phyloP scores from a whole-genome alignment of 164 flowering plant genomes.

The Dillenia suffruticosa region DNA sequence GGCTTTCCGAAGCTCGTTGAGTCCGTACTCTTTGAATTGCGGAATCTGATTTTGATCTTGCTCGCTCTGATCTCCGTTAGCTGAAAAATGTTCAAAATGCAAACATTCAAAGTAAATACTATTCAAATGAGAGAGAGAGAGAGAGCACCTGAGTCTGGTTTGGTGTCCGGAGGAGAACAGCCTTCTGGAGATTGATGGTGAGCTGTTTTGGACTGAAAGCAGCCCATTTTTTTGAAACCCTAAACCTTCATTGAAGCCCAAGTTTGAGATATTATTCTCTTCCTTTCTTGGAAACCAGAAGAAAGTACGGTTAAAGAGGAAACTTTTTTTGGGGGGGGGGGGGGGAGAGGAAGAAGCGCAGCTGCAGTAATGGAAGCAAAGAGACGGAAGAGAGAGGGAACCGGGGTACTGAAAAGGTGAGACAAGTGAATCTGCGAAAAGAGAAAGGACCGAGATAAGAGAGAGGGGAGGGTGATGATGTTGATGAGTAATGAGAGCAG shows the following conservation, averaged over 20 bases:
- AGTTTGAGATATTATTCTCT: too few species aligned
- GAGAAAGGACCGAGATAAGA: background rate
- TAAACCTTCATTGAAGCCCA: constrained; percentile 7
- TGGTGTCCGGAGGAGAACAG: constrained; percentile 34
- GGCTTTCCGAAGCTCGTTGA: constrained; percentile 54
- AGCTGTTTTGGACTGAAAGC: constrained; percentile 71
- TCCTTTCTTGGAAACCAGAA: too few species aligned
- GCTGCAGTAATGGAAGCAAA: background rate
- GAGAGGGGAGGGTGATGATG: background rate
- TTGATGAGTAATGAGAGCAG: background rate
- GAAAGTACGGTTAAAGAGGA: too few species aligned
- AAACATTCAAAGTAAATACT: background rate
- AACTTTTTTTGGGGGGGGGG: background rate
- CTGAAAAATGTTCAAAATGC: constrained; percentile 8
- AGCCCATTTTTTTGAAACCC: constrained; percentile 48
- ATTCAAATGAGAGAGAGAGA: background rate
- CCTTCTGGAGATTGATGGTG: constrained; percentile 65
- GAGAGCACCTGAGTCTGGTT: constrained; percentile 43
- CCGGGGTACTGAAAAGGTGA: background rate
- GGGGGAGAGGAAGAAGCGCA: background rate
- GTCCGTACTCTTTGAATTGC: constrained; percentile 50
- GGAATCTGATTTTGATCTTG: constrained; percentile 44
- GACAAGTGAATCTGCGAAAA: background rate
- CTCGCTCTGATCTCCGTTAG: constrained; percentile 35
- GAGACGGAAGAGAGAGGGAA: background rate